Base-by-base conservation (phyloP, 2,329 filamentous ascomycete species). In the Talaromyces albobiverticillius region DNA sequence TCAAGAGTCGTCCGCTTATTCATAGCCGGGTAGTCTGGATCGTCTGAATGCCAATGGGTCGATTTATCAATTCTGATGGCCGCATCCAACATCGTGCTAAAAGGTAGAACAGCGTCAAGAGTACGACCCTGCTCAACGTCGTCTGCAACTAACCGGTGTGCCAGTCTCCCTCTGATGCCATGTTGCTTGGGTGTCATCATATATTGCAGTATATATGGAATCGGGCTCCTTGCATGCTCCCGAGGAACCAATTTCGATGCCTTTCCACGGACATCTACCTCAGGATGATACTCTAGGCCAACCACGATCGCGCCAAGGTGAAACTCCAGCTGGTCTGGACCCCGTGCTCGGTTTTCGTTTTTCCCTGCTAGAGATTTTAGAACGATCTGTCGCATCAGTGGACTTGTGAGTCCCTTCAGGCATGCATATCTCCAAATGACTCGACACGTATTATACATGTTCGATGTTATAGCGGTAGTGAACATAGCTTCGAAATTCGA, bases 361-460 rank as follows among this genome's bases (percentile, higher is more conserved):
- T 68, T 66, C n/a, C 64, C 56, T n/a, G 56, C 40, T 6, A 76
- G 59, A 38, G 69, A 70, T 31, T 36, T 55, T 22, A 64, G 46
- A 5, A 76, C 64, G 7, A 60, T 52, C 22, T 64, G 54, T 47
- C 63, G 65, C 69, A 76, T 76, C 4, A 59, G 57, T 23, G 55
- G 55, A 14, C 63, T 72, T 10, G 71, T 69, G 10, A 45, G 38
- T 8, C 63, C 64, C 14, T 67, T 49, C 53, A 78, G 65, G 57
- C 76, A 79, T 5, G 76, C 73, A 62, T 77, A 77, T 57, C 67
- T 66, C 77, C 77, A 80, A 5, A 79, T 56, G 8, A 79, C 74
- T 10, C 72, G 72, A 48, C 71, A 73, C 10, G 74, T 61, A 51
- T 78, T 79, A 57, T 72, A 73, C 32, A 64, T 59, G 20, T 63